A percentile compares a stretch with the other conserved stretches of the same genome.
Conservation (phyloP, 441 rosid genomes). For the Bruguiera hainesii region DNA sequence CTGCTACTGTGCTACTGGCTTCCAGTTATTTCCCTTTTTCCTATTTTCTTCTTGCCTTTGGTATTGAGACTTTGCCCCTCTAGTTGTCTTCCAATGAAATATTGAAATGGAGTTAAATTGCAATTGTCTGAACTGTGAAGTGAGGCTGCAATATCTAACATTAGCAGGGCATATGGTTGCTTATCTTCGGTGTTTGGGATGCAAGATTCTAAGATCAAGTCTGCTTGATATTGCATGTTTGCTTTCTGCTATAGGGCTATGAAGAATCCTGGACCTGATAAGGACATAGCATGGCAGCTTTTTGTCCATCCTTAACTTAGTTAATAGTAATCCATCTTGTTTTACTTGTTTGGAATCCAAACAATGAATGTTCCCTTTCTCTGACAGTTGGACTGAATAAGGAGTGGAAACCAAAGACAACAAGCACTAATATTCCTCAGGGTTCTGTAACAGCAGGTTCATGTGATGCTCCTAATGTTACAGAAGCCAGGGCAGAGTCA, state of each 20-base stretch:
- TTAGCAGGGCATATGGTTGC: background rate
- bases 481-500: slow-evolving; percentile 41
- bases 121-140: background rate
- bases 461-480: slow-evolving; percentile 41
- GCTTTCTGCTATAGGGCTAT: background rate
- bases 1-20: no score
- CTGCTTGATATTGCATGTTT: background rate
- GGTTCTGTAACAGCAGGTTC: slow-evolving; percentile 48
- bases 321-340: background rate
- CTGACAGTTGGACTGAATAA: slow-evolving; percentile 52
- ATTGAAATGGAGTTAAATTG: background rate
- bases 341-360: slow-evolving; percentile 10
- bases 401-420: slow-evolving; percentile 95
- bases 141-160: background rate
- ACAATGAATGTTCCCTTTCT: slow-evolving; percentile 21
- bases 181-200: background rate
- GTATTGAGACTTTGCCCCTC: no score
- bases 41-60: no score
- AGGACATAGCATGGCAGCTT: no score
- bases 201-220: background rate
- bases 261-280: background rate
- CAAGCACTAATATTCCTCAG: slow-evolving; percentile 45
- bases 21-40: no score
- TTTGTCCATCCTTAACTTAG: background rate
- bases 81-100: background rate